Conservation (phyloP, 2,329 filamentous ascomycete species). For the Helminthosporium solani region DNA sequence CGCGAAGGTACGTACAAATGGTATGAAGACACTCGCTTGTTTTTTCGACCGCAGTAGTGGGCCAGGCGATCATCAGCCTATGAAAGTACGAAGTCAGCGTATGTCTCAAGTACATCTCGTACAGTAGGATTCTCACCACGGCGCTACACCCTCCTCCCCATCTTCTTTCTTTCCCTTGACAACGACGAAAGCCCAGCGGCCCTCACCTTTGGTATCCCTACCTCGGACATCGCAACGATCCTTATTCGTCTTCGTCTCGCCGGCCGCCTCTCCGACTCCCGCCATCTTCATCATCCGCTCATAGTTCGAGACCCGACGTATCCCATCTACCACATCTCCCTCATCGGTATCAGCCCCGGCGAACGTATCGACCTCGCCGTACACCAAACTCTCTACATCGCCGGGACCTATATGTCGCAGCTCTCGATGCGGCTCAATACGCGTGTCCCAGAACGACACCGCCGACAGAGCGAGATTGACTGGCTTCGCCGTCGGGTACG, state of each 20-base stretch:
- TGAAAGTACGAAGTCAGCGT: too few relatives aligned
- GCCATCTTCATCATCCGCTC: background rate
- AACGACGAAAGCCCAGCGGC: constrained; percentile 8
- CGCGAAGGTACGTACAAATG: background rate
- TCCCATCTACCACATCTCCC: background rate
- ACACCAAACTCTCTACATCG: constrained; percentile 15
- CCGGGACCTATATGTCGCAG: constrained; percentile 20
- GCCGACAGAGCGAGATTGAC: constrained; percentile 15
- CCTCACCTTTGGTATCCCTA: background rate
- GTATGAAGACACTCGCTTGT: background rate
- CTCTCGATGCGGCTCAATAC: constrained; percentile 16
- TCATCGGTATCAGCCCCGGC: background rate
- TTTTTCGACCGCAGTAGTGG: constrained; percentile 3
- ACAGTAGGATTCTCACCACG: too few relatives aligned
- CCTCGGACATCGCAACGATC: background rate
- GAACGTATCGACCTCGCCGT: constrained; percentile 28
- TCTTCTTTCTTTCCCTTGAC: background rate
- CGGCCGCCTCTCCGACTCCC: background rate
- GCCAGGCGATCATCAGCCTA: constrained; percentile 11
- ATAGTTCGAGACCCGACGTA: constrained; percentile 8
- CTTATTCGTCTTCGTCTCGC: background rate
- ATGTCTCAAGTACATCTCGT: too few relatives aligned
- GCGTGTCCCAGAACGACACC: constrained; percentile 23
- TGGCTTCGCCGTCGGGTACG: constrained; percentile 14
- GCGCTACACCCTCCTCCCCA: background rate